These are phyloP conservation scores for Moesziomyces antarcticus DNA, from an alignment of 1,284 basidiomycete species.

Conservation along the genomic window DNA sequence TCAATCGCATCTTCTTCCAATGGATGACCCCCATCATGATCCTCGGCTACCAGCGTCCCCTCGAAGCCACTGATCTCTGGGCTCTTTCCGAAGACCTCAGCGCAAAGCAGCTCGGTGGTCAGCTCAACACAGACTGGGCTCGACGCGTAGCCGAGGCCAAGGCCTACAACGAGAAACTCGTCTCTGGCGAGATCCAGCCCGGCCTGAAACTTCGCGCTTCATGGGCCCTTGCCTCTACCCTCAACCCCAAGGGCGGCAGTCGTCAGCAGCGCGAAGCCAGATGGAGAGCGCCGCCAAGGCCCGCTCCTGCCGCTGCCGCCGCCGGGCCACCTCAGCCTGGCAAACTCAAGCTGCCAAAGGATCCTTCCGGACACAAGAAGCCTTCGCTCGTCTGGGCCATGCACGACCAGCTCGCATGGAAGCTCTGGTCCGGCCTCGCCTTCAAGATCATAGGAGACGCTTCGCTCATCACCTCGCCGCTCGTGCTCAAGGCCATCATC, in stretches of 20 bases:
- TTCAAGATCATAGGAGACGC: constrained; percentile 71
- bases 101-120: constrained; percentile 73
- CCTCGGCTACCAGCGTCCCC: constrained; percentile 78
- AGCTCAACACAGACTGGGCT: constrained; percentile 76
- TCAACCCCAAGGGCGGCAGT: constrained; percentile 41
- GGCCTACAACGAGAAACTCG: constrained; percentile 78
- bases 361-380: constrained; percentile 51
- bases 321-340: constrained; percentile 26
- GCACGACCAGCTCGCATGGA: constrained; percentile 82
- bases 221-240: constrained; percentile 71
- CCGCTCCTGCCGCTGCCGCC: constrained; percentile 15
- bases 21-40: constrained; percentile 82
- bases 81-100: constrained; percentile 74
- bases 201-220: constrained; percentile 71
- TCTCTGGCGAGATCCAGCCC: constrained; percentile 75
- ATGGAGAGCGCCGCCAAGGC: constrained; percentile 54
- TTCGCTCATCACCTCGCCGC: constrained; percentile 59
- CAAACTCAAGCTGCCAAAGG: constrained; percentile 24
- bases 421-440: constrained; percentile 83
- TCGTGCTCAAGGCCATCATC: constrained; percentile 62
- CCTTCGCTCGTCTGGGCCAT: constrained; percentile 80
- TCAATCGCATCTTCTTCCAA: constrained; percentile 73
- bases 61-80: constrained; percentile 86
- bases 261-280: constrained; percentile 48
- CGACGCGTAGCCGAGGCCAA: constrained; percentile 74